Percentiles rank a stretch among this genome's conserved stretches.
Conservation (phyloP, 225 moss, liverwort and hornwort genomes). For the Polytrichum commune region DNA sequence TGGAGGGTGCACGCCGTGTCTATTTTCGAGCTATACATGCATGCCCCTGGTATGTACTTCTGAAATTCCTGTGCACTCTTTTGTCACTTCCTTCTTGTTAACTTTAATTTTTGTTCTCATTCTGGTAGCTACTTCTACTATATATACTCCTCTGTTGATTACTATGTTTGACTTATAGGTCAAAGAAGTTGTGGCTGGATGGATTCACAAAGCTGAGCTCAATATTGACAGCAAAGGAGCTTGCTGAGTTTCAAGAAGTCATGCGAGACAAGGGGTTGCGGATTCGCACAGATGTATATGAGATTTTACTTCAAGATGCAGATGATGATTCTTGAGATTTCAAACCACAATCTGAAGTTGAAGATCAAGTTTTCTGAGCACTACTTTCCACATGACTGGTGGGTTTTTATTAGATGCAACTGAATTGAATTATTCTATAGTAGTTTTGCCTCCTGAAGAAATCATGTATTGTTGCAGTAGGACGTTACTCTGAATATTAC, state of each 20-base stretch:
- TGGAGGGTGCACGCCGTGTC: conserved; percentile 80
- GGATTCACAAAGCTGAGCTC: conserved; percentile 80
- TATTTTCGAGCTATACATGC: conserved; percentile 99
- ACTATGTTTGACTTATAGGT: conserved; percentile 34
- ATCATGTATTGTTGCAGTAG: too few species aligned
- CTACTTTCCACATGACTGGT: too few species aligned
- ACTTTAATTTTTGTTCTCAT: too few species aligned
- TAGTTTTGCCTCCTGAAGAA: too few species aligned
- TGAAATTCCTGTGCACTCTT: neutral
- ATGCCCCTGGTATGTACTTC: conserved; percentile 75
- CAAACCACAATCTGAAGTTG: too few species aligned
- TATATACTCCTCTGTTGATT: too few species aligned
- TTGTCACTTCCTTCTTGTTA: neutral
- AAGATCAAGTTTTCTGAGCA: too few species aligned
- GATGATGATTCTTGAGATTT: too few species aligned
- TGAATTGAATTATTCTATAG: too few species aligned
- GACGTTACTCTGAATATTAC: too few species aligned
- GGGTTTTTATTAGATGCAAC: too few species aligned
- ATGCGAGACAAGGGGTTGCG: conserved; percentile 91
- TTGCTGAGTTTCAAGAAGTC: conserved; percentile 91
- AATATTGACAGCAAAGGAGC: conserved; percentile 82
- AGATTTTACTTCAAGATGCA: conserved; percentile 83
- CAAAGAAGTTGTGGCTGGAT: conserved; percentile 89
- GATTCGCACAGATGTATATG: conserved; percentile 87
- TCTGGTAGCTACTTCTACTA: too few species aligned